Evolutionary conservation across 345 rosid species (phyloP).

Genomic region (Psidium guajava): DNA sequence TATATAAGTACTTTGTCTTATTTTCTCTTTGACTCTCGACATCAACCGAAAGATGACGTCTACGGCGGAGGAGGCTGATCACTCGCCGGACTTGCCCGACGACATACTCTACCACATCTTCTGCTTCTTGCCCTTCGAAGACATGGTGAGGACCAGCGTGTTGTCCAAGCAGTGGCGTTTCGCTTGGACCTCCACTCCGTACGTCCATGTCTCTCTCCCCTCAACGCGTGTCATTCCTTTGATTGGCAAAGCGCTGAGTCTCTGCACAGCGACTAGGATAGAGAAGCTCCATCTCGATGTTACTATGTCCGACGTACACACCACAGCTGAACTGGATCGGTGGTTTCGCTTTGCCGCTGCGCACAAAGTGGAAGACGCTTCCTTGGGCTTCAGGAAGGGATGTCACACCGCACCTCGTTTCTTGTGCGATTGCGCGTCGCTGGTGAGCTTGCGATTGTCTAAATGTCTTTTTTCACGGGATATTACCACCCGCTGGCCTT

Average conservation of each 20-base stretch:
- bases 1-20: too few species aligned
- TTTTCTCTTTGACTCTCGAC: too few species aligned
- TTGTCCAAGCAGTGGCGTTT: not conserved
- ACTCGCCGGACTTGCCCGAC: not conserved
- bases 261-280: not conserved
- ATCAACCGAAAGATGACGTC: not conserved
- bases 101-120: not conserved
- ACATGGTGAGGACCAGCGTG: not conserved
- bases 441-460: not conserved
- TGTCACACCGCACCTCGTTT: not conserved
- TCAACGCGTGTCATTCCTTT: not conserved
- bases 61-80: not conserved
- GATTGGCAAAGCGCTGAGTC: not conserved
- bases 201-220: not conserved
- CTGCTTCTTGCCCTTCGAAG: not conserved
- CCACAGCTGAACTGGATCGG: not conserved
- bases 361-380: not conserved
- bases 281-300: not conserved
- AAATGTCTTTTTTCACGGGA: not conserved
- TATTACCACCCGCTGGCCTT: not conserved
- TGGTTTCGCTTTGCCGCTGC: not conserved
- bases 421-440: not conserved
- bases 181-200: not conserved
- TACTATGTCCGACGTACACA: fast-evolving
- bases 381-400: too few species aligned